Evolutionary conservation across 345 rosid genomes (phyloP).

Genomic region (Syzygium oleosum): DNA sequence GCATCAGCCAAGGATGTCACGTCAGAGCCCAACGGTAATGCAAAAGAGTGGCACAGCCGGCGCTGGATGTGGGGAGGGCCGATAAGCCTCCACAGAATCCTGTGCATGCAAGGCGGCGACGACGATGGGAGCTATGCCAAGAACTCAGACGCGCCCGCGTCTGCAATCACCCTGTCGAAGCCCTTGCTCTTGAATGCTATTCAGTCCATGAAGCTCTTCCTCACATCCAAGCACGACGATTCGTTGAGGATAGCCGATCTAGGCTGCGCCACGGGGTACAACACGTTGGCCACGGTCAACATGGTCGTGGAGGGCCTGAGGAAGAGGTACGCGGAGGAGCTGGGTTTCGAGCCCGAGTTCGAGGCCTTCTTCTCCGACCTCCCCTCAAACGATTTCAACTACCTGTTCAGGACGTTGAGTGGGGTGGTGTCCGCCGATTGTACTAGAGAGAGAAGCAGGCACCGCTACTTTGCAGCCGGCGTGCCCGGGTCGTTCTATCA

Average conservation of each 20-base stretch:
- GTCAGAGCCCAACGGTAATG: background rate
- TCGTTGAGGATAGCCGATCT: slow-evolving; percentile 38
- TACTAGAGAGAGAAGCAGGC: background rate
- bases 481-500: slow-evolving; percentile 52
- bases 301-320: slow-evolving; percentile 33
- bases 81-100: slow-evolving; percentile 25
- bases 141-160: slow-evolving; percentile 44
- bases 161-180: slow-evolving; percentile 38
- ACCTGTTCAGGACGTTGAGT: slow-evolving; percentile 24
- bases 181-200: slow-evolving; percentile 43
- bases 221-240: background rate
- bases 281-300: slow-evolving; percentile 34
- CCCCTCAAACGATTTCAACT: slow-evolving; percentile 52
- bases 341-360: slow-evolving; percentile 38
- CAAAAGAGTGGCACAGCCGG: background rate
- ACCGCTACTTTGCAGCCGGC: slow-evolving; percentile 32
- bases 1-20: background rate
- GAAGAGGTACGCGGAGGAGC: slow-evolving; percentile 13
- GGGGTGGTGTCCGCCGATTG: background rate
- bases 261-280: slow-evolving; percentile 57
- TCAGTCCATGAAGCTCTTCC: slow-evolving; percentile 24
- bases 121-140: slow-evolving; percentile 46
- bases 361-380: slow-evolving; percentile 53
- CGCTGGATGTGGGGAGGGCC: background rate
- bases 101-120: slow-evolving; percentile 58